Conservation (phyloP, 169 alveolate genomes). For the Babesia caballi region DNA sequence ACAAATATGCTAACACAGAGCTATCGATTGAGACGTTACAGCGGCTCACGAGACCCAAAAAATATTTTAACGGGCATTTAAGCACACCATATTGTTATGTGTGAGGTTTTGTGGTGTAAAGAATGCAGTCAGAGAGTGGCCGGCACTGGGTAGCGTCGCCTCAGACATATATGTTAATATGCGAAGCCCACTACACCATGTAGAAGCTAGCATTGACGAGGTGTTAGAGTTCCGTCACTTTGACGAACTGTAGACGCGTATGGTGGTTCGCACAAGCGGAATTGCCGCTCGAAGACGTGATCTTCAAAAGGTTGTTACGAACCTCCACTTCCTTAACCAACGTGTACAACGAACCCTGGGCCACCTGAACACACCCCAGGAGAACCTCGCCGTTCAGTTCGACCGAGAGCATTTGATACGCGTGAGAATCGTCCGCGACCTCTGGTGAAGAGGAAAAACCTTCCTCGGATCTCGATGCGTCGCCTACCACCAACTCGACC, state of each 20-base stretch:
- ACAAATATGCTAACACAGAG: too few relatives aligned
- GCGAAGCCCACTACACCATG: too few relatives aligned
- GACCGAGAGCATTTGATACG: conserved; percentile 24
- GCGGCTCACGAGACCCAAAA: too few relatives aligned
- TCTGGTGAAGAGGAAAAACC: not conserved
- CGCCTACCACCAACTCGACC: conserved; percentile 54
- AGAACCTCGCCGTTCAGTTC: conserved; percentile 52
- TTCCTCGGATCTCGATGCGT: not conserved
- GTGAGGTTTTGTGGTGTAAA: too few relatives aligned
- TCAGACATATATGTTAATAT: too few relatives aligned
- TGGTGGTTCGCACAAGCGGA: conserved; percentile 17
- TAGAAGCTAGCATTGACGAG: not conserved
- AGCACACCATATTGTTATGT: too few relatives aligned
- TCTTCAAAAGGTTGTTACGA: conserved; percentile 37
- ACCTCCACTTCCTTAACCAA: conserved; percentile 59
- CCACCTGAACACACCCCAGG: conserved; percentile 24
- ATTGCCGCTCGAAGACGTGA: conserved; percentile 59
- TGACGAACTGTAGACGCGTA: conserved; percentile 19
- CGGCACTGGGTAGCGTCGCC: too few relatives aligned
- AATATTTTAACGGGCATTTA: too few relatives aligned
- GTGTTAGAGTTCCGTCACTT: conserved; percentile 22
- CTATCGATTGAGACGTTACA: too few relatives aligned
- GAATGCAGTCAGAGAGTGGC: too few relatives aligned
- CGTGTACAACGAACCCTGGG: conserved; percentile 39
- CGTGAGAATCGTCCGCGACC: not conserved